phyloP scores from a whole-genome alignment of 805 yeast genomes.

The Candida piceae region DNA sequence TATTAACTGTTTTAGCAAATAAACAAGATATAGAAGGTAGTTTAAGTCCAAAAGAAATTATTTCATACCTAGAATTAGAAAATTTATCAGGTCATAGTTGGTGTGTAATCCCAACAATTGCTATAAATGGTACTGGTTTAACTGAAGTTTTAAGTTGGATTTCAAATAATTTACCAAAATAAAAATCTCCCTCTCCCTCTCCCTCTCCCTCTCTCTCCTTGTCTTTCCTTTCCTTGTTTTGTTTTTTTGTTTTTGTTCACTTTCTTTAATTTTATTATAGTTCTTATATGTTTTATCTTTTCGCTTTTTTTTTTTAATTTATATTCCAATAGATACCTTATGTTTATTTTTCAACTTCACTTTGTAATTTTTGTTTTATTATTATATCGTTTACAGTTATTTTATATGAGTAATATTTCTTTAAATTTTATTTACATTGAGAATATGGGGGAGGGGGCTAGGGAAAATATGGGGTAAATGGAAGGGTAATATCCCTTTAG shows the following conservation, averaged over 20 bases:
- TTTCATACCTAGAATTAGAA: constrained; percentile 62
- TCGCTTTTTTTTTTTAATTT: too few species aligned
- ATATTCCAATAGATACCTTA: too few species aligned
- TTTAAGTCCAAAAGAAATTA: constrained; percentile 73
- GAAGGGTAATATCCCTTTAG: too few species aligned
- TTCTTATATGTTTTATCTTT: too few species aligned
- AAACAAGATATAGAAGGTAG: constrained; percentile 76
- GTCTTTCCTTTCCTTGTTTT: neutral
- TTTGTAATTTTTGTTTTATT: too few species aligned
- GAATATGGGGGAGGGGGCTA: too few species aligned
- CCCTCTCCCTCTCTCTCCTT: neutral
- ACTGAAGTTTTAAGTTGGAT: constrained; percentile 88
- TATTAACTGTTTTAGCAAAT: constrained; percentile 81
- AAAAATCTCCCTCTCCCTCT: neutral
- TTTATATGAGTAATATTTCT: too few species aligned
- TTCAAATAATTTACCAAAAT: constrained; percentile 43
- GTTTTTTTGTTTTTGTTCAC: neutral
- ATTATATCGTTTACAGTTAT: too few species aligned
- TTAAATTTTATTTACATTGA: too few species aligned
- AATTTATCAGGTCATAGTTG: constrained; percentile 65
- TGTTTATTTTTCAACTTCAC: too few species aligned
- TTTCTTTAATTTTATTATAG: too few species aligned
- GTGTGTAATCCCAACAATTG: constrained; percentile 91
- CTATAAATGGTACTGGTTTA: constrained; percentile 84
- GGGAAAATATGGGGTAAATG: too few species aligned